Evolutionary conservation across 345 rosid genomes (phyloP), one percentile per base, ranked within the genome.

Genomic region (Bruguiera sexangula): DNA sequence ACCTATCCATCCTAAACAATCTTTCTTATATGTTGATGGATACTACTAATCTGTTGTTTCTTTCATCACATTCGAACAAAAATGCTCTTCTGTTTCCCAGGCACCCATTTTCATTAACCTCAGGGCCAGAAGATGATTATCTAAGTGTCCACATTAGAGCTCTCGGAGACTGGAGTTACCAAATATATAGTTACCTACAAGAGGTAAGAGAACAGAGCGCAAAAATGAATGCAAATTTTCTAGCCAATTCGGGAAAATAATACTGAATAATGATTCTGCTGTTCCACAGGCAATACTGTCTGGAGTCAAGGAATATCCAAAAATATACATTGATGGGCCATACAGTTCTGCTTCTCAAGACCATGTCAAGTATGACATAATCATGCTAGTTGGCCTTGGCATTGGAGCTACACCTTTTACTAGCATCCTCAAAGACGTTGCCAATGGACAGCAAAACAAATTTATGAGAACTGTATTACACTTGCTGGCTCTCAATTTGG

Each of bases 101-200:
- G 91, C 91, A 87, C 73, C 91, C 91, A 53, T 84, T 87, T 80
- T 87, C 88, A 22, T 54, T 87, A 36, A 83, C 88, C 64, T 83
- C 84, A 21, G 85, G 83, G 36, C 85, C 85, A 15, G 69, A 65
- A 24, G 87, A 87, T 56, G 84, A 80, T 56, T 71, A 68, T 76
- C 52, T 84, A n/a, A 80, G 87, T 53, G 83, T 87, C 37, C 91
- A 87, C 60, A 71, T 87, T n/a, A 81, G 84, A 78, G 62, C 71
- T 24, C 83, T 84, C 2, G 91, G 91, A 27, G 91, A 87, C 61
- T 87, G 91, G 91, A 87, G 85, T 63, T 81, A 76, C 64, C 78
- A 80, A 61, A 62, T 85, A 27, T 69, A 81, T 21, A 51, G 81
- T 62, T 77, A 83, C 64, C 83, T 87, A 71, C 83, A 81, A 70